Conservation (phyloP, 2,329 filamentous ascomycete genomes). For the Colletotrichum spaethianum region DNA sequence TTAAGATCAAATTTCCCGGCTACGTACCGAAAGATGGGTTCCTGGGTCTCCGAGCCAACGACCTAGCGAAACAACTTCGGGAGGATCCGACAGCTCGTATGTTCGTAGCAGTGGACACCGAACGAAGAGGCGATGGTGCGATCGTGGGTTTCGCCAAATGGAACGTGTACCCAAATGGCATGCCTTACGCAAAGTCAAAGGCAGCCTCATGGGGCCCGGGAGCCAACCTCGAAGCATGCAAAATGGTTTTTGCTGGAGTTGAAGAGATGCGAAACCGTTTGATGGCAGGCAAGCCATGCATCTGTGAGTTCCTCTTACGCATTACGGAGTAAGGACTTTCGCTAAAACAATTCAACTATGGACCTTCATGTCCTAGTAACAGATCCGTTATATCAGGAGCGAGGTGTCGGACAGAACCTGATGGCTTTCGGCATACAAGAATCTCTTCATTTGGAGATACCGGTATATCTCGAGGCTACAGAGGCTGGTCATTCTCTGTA, state of each 20-base stretch:
- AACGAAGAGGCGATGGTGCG: slow-evolving; percentile 39
- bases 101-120: slow-evolving; percentile 30
- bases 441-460: slow-evolving; percentile 53
- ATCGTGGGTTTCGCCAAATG: slow-evolving; percentile 54
- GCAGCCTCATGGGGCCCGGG: slow-evolving; percentile 47
- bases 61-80: slow-evolving; percentile 41
- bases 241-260: slow-evolving; percentile 50
- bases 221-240: slow-evolving; percentile 51
- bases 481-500: slow-evolving; percentile 50
- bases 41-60: slow-evolving; percentile 41
- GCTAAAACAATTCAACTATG: slow-evolving; percentile 22
- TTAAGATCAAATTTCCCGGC: slow-evolving; percentile 46
- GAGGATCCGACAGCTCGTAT: slow-evolving; percentile 18
- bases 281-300: slow-evolving; percentile 50
- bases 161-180: slow-evolving; percentile 50
- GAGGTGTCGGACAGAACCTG: slow-evolving; percentile 52
- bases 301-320: slow-evolving; percentile 48
- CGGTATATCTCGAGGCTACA: slow-evolving; percentile 54
- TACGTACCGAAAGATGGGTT: slow-evolving; percentile 46
- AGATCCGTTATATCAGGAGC: slow-evolving; percentile 52
- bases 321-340: not conserved
- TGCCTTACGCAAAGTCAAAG: slow-evolving; percentile 41
- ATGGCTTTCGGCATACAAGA: slow-evolving; percentile 52
- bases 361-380: slow-evolving; percentile 56
- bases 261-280: slow-evolving; percentile 47